phyloP scores from a whole-genome alignment of 768 basidiomycete species.

The Chiua virens region DNA sequence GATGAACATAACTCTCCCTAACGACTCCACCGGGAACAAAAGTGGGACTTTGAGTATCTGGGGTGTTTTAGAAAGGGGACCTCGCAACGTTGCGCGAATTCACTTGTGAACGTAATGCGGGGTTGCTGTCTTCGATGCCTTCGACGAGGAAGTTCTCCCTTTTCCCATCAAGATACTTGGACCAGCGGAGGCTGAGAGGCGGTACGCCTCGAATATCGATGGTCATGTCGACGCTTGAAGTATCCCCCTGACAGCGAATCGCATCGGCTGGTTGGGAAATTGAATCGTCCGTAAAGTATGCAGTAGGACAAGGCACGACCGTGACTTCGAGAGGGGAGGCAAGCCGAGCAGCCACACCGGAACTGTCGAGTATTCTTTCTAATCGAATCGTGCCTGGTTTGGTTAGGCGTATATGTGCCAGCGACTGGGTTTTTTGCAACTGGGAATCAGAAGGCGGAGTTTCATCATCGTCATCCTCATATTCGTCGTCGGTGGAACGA shows the following conservation, averaged over 20 bases:
- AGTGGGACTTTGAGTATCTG: conserved; percentile 70
- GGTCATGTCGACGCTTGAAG: conserved; percentile 52
- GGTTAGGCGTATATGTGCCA: conserved; percentile 68
- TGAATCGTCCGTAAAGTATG: conserved; percentile 53
- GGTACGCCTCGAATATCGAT: conserved; percentile 74
- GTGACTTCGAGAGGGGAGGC: conserved; percentile 60
- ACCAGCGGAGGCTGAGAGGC: conserved; percentile 76
- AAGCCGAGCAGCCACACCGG: conserved; percentile 74
- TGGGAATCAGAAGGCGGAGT: conserved; percentile 36
- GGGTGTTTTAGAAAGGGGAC: conserved; percentile 34
- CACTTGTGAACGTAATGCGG: conserved; percentile 30
- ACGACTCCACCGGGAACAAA: conserved; percentile 56
- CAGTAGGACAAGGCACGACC: conserved; percentile 81
- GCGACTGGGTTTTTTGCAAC: conserved; percentile 72
- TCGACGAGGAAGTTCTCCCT: conserved; percentile 78
- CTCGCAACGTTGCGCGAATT: conserved; percentile 24
- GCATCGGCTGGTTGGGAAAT: conserved; percentile 38
- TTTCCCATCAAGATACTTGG: conserved; percentile 62
- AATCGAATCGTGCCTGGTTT: conserved; percentile 77
- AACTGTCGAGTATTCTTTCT: conserved; percentile 69
- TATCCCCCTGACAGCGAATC: conserved; percentile 69
- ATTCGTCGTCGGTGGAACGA: conserved; percentile 57
- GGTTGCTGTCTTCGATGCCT: conserved; percentile 69
- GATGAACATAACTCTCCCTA: conserved; percentile 70
- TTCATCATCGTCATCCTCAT: conserved; percentile 57